Percentiles rank a stretch among this genome's conserved stretches.
These are phyloP conservation scores for Nigrograna mackinnonii DNA, from an alignment of 2,329 filamentous ascomycete species.

Conservation along the genomic window DNA sequence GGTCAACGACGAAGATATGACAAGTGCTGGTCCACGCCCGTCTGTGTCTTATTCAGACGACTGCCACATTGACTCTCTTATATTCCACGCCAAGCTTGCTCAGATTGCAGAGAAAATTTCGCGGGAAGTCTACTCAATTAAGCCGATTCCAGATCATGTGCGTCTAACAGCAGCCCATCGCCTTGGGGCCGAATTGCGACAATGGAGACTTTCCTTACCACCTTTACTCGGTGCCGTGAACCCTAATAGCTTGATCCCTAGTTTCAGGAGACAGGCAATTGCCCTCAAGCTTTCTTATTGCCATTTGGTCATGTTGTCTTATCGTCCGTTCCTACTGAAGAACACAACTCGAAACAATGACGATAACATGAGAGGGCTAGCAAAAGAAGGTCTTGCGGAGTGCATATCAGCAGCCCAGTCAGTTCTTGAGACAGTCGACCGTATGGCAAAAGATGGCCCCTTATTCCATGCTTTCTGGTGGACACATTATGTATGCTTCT, in stretches of 20 bases:
- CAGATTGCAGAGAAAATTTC: constrained; percentile 35
- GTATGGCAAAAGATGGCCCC: constrained; percentile 40
- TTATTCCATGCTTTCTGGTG: constrained; percentile 53
- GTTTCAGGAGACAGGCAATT: constrained; percentile 41
- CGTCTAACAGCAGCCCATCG: constrained; percentile 43
- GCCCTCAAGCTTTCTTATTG: constrained; percentile 35
- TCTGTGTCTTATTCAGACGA: constrained; percentile 39
- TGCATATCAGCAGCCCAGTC: constrained; percentile 49
- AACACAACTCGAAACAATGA: constrained; percentile 14
- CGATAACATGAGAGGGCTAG: constrained; percentile 28
- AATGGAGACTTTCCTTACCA: constrained; percentile 41
- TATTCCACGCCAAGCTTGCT: constrained; percentile 49
- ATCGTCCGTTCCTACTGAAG: constrained; percentile 35
- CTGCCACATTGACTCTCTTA: constrained; percentile 55
- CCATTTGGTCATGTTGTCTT: constrained; percentile 39
- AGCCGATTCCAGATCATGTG: constrained; percentile 34
- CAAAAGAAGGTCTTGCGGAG: constrained; percentile 44
- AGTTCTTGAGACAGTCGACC: constrained; percentile 39
- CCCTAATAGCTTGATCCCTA: constrained; percentile 51
- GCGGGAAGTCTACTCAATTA: constrained; percentile 36
- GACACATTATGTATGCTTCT: constrained; percentile 55
- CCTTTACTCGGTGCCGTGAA: constrained; percentile 49
- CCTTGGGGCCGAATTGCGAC: constrained; percentile 41
- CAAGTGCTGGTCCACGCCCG: constrained; percentile 46
- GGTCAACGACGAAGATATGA: constrained; percentile 62